A percentile compares a stretch with the other conserved stretches of the same genome.
phyloP scores from a whole-genome alignment of 1,139 yeast species.

The Pichia sp. region DNA sequence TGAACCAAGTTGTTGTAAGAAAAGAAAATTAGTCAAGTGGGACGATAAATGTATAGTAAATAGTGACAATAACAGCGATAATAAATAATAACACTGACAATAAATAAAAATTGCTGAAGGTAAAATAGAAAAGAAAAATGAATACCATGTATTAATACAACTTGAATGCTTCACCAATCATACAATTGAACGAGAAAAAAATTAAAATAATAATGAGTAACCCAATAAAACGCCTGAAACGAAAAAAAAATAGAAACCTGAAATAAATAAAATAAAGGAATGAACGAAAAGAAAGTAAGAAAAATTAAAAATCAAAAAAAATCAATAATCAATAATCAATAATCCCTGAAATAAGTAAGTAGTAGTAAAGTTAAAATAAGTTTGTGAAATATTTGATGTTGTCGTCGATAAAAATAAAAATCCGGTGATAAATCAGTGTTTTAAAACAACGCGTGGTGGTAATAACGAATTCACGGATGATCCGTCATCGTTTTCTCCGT shows the following conservation, averaged over 20 bases:
- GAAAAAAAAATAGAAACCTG: not conserved
- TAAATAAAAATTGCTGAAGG: not conserved
- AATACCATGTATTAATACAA: not conserved
- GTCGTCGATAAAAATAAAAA: not conserved
- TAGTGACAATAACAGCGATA: not conserved
- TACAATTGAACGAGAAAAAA: not conserved
- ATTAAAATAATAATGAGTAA: not conserved
- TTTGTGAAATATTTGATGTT: not conserved
- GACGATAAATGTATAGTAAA: constrained; percentile 7
- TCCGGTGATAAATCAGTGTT: not conserved
- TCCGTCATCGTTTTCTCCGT: constrained; percentile 41
- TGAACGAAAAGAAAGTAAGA: not conserved
- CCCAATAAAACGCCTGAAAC: constrained; percentile 1
- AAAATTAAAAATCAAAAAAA: not conserved
- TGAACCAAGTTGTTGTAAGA: not conserved
- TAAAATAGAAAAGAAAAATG: not conserved
- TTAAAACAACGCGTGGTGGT: constrained; percentile 3
- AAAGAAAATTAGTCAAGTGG: not conserved
- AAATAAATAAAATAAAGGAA: not conserved
- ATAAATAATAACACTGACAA: not conserved
- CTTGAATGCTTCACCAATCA: not conserved
- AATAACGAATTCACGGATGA: constrained; percentile 2
- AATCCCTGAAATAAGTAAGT: not conserved
- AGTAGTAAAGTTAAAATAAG: not conserved
- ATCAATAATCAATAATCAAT: too few species aligned